A percentile compares a stretch with the other conserved stretches of the same genome.
phyloP scores from a whole-genome alignment of 75 land plant genomes.

The Sequoiadendron giganteum region DNA sequence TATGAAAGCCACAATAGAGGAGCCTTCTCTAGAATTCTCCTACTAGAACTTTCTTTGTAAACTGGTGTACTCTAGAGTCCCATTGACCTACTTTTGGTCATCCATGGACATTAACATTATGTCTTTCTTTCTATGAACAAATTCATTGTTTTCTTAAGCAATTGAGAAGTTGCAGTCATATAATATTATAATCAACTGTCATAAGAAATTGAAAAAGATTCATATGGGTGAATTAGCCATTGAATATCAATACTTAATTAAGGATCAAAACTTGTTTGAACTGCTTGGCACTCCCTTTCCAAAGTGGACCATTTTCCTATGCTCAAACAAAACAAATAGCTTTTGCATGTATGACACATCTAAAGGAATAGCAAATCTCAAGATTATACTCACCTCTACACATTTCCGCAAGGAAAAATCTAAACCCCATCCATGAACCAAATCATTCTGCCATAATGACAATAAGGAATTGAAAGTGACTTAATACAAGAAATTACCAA shows the following conservation, averaged over 20 bases:
- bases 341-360: neutral
- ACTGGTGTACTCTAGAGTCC: no score
- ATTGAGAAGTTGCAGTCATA: neutral
- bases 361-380: neutral
- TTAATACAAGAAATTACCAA: neutral
- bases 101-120: no score
- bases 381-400: constrained; percentile 56
- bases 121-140: no score
- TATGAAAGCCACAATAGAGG: no score
- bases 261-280: neutral
- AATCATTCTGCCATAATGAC: constrained; percentile 72
- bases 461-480: neutral
- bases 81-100: no score
- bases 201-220: no score
- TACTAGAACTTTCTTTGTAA: no score
- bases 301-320: neutral
- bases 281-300: neutral
- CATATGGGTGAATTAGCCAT: no score
- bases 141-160: no score
- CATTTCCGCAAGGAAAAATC: constrained; percentile 84
- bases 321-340: neutral
- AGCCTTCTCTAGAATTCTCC: no score
- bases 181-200: neutral
- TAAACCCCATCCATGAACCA: constrained; percentile 98
- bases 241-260: no score